Base-by-base conservation (phyloP, 2,329 filamentous ascomycete species). In the Paecilomyces sp. region DNA sequence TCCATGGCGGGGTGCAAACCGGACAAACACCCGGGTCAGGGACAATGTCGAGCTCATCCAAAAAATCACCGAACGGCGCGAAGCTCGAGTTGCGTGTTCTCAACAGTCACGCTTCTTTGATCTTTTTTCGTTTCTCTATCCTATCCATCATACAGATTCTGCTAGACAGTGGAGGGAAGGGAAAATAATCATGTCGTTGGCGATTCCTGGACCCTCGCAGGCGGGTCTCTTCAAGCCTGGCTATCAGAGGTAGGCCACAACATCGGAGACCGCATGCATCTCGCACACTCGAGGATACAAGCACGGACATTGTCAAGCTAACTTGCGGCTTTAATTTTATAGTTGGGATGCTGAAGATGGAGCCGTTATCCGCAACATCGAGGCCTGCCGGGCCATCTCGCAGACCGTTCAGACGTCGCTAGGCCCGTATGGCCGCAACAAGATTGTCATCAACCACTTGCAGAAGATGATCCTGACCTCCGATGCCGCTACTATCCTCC, bases 261-360 rank as follows among this genome's bases (percentile, higher is more conserved):
- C 58, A 62, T 60, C 13, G 24, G 9, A 31, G 33, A 18, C 34
- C 50, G 33, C 60, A 55, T 58, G 55, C 57, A 28, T 8, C 52
- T 25, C 57, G 41, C 58, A 25, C 56, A 41, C 4, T 5, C 31
- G 8, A n/a, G 1, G 30, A 33, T 5, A 3, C 54, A 18, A 13
- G 9, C 9, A 30, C 4, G 25, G 54, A 28, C 8, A 58, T 31
- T 18, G 6, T 18, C 1, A 41, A 33, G 30, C 34, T 41, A 18
- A 33, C 34, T 24, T n/a, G 24, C 34, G 9, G 33, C 54, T 61
- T 56, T 64, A 58, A 61, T 57, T 58, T 64, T 64, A 66, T 73
- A 97, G 95, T 84, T 96, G 99, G 81, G 93, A 97, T 75, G 88
- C 93, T 62, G 95, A 99, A 87, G 94, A 99, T 90, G 94, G 94